Percentiles rank a stretch among this genome's conserved stretches.
phyloP scores from a whole-genome alignment of 73 alveolate genomes.

The Tetrahymena thermophila region DNA sequence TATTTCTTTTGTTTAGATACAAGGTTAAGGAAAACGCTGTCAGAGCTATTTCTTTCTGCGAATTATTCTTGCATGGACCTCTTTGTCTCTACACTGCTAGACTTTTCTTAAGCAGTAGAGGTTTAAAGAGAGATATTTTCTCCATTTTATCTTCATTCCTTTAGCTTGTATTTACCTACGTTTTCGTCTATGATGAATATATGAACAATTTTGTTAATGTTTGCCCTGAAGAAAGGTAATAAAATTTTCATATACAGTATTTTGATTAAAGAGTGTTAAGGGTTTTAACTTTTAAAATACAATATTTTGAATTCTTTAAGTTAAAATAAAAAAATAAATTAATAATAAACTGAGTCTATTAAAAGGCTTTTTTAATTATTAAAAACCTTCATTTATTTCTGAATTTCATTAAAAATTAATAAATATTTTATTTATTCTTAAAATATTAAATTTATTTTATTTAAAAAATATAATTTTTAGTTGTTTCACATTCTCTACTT shows the following conservation, averaged over 20 bases:
- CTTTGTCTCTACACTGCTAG: not conserved
- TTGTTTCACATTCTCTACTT: constrained; percentile 6
- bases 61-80: not conserved
- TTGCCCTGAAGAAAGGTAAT: not conserved
- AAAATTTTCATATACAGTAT: not conserved
- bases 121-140: not conserved
- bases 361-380: too few species aligned
- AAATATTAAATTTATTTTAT: not conserved
- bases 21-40: not conserved
- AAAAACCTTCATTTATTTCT: too few species aligned
- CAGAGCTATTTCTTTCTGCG: not conserved
- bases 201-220: not conserved
- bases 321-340: too few species aligned
- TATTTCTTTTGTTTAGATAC: not conserved
- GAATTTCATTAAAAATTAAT: not conserved
- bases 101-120: not conserved
- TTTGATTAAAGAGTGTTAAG: not conserved
- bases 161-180: not conserved
- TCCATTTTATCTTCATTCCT: not conserved
- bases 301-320: not conserved
- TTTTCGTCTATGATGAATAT: not conserved
- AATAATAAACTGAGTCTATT: too few species aligned
- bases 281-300: not conserved
- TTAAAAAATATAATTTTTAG: not conserved
- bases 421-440: not conserved